Conservation (phyloP, 176 grass and related monocot genomes). For the Tillandsia leiboldiana region DNA sequence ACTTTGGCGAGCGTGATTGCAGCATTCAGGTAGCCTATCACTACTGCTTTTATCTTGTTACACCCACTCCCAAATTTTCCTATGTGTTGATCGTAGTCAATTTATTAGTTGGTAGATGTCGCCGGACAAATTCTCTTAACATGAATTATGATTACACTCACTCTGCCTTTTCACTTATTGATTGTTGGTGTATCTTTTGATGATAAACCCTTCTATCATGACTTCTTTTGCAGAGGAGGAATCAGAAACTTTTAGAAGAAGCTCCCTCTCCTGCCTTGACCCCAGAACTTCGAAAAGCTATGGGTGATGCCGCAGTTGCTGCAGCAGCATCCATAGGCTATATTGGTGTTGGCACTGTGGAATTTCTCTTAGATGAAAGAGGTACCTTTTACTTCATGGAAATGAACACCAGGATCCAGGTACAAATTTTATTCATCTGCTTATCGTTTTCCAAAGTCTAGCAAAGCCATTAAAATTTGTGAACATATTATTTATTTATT, state of each 20-base stretch:
- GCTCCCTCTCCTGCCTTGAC: conserved; percentile 46
- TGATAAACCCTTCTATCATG: not conserved
- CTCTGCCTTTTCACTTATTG: conserved; percentile 11
- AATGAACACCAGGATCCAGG: conserved; percentile 55
- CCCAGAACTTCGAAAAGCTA: conserved; percentile 37
- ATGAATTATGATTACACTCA: not conserved
- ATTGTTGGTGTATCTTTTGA: not conserved
- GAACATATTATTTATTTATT: not conserved
- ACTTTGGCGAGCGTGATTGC: conserved; percentile 48
- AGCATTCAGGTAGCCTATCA: conserved; percentile 34
- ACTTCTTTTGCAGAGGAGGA: conserved; percentile 33
- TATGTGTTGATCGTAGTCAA: not conserved
- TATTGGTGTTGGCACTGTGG: conserved; percentile 46
- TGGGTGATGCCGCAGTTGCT: conserved; percentile 44
- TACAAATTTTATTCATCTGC: conserved; percentile 13
- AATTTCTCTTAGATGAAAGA: conserved; percentile 50
- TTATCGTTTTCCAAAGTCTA: too few species aligned
- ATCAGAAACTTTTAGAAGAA: conserved; percentile 53
- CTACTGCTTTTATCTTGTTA: not conserved
- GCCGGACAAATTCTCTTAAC: not conserved
- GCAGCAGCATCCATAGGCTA: conserved; percentile 41
- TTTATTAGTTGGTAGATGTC: not conserved
- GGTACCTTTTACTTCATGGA: conserved; percentile 50
- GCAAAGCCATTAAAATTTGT: too few species aligned
- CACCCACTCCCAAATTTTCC: not conserved